Conservation (phyloP, 192 early-diverging fungal species). For the Linnemannia schmuckeri region DNA sequence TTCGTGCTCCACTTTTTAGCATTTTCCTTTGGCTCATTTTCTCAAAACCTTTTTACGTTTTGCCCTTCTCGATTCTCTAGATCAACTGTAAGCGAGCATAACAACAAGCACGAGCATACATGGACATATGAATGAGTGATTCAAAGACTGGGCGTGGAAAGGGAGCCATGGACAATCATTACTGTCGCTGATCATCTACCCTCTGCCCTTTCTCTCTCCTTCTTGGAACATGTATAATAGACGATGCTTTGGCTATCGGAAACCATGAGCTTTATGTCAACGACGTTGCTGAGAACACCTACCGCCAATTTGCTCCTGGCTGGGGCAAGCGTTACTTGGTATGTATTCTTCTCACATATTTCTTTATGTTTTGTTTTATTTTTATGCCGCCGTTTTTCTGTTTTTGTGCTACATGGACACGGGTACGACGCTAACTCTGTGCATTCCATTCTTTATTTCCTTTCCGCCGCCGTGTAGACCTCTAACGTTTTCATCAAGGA, state of each 20-base stretch:
- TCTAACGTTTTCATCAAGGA: slow-evolving; percentile 51
- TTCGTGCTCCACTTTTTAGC: background rate
- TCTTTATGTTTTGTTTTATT: background rate
- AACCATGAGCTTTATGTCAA: slow-evolving; percentile 47
- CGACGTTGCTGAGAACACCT: slow-evolving; percentile 41
- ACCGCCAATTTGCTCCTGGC: slow-evolving; percentile 47
- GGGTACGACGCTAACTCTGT: background rate
- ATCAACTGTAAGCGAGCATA: slow-evolving; percentile 24
- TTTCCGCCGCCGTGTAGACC: background rate
- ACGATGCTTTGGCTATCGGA: slow-evolving; percentile 44
- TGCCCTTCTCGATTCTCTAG: background rate
- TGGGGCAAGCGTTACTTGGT: slow-evolving; percentile 48
- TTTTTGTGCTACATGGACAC: background rate
- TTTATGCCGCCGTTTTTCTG: background rate
- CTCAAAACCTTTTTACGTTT: background rate
- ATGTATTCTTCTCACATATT: background rate
- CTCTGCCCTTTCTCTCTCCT: background rate
- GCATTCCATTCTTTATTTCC: background rate
- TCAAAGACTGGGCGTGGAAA: background rate
- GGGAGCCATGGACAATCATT: background rate
- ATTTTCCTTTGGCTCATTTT: background rate
- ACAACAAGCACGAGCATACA: background rate
- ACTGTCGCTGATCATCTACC: background rate
- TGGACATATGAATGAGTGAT: background rate
- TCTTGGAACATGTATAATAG: background rate